phyloP scores from a whole-genome alignment of 352 stramenopile species.

The Phytophthora idaei region DNA sequence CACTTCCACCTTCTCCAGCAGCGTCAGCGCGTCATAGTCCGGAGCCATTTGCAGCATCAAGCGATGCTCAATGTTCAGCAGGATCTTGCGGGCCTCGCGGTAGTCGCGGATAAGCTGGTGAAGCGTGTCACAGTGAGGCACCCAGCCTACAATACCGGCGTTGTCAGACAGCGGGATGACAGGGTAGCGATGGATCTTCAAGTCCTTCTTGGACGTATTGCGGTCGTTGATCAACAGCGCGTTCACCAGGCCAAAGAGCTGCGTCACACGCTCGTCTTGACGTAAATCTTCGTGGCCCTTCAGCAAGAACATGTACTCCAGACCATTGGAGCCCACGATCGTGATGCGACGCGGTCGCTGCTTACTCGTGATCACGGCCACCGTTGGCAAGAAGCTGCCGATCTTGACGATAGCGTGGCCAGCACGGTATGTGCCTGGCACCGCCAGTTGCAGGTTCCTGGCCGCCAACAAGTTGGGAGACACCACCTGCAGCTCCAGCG shows the following conservation, averaged over 20 bases:
- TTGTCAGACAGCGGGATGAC: slow-evolving; percentile 99
- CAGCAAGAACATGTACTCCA: slow-evolving; percentile 99
- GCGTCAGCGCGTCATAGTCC: slow-evolving; percentile 96
- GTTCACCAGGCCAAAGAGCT: slow-evolving; percentile 99
- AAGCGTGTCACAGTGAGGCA: slow-evolving; percentile 98
- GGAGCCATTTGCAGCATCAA: slow-evolving; percentile 88
- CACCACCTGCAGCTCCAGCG: slow-evolving; percentile 96
- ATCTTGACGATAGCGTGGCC: slow-evolving; percentile 78
- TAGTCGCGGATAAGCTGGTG: slow-evolving; percentile 97
- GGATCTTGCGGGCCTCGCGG: slow-evolving; percentile 88
- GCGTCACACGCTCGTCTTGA: slow-evolving; percentile 99
- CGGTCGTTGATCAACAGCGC: slow-evolving; percentile 96
- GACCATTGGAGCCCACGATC: slow-evolving; percentile 95
- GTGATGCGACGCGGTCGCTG: slow-evolving; percentile 96
- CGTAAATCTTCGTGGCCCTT: slow-evolving; percentile 99
- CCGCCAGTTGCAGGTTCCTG: slow-evolving; percentile 93
- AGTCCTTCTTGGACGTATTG: slow-evolving; percentile 96
- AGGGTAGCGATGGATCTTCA: slow-evolving; percentile 98
- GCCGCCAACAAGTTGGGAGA: slow-evolving; percentile 93
- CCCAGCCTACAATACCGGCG: slow-evolving; percentile 97
- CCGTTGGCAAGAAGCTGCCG: slow-evolving; percentile 89
- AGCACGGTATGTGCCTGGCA: slow-evolving; percentile 92
- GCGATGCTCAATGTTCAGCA: slow-evolving; percentile 95
- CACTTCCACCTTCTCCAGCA: slow-evolving; percentile 99
- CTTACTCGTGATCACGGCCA: slow-evolving; percentile 98